Evolutionary conservation across 805 yeast species (phyloP).

Genomic region (Myxozyma neotropica): DNA sequence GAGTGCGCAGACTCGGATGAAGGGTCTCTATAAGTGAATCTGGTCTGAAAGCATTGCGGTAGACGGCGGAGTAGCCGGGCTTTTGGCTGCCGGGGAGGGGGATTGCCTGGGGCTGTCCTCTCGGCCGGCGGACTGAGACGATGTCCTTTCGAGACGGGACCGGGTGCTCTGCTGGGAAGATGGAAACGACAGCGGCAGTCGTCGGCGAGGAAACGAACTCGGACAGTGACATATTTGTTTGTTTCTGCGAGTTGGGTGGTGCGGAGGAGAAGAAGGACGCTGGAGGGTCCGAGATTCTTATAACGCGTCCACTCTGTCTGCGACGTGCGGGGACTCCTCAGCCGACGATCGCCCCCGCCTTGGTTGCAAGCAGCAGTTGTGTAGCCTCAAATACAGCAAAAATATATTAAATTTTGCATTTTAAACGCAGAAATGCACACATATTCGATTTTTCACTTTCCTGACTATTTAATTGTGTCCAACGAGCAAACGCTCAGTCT

Average conservation of each 20-base stretch:
- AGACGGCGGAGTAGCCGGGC: constrained; percentile 56
- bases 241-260: not conserved
- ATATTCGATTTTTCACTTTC: not conserved
- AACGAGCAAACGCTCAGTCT: not conserved
- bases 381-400: too few relatives aligned
- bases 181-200: constrained; percentile 14
- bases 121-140: not conserved
- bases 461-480: not conserved
- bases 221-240: constrained; percentile 3
- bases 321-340: not conserved
- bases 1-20: constrained; percentile 29
- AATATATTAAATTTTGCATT: too few relatives aligned
- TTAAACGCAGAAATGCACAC: too few relatives aligned
- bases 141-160: constrained; percentile 18
- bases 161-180: constrained; percentile 20
- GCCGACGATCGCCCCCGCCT: too few relatives aligned
- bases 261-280: not conserved
- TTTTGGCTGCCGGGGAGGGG: constrained; percentile 48
- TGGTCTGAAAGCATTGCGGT: constrained; percentile 49
- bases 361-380: too few relatives aligned
- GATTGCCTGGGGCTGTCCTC: constrained; percentile 42
- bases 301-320: not conserved
- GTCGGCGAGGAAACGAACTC: constrained; percentile 9
- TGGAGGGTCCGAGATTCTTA: not conserved
- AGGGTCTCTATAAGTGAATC: constrained; percentile 38